A percentile compares a stretch with the other conserved stretches of the same genome.
These are phyloP conservation scores for Plasmodium coatneyi DNA, from an alignment of 169 alveolate species.

Conservation along the genomic window DNA sequence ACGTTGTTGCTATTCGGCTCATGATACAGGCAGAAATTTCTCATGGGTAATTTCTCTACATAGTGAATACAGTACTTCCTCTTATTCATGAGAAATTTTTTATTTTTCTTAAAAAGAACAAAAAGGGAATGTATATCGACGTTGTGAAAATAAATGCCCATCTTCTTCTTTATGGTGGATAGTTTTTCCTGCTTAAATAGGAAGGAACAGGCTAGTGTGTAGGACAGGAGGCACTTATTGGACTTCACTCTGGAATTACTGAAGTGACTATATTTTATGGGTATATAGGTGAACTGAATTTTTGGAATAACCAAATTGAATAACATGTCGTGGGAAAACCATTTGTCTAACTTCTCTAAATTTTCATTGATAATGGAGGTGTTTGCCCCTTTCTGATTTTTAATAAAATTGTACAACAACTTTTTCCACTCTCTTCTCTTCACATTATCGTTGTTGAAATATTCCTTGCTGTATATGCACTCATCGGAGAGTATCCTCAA, in stretches of 20 bases:
- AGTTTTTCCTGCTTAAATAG: conserved; percentile 68
- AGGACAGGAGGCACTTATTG: conserved; percentile 55
- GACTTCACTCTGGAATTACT: conserved; percentile 17
- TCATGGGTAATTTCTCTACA: conserved; percentile 35
- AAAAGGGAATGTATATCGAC: conserved; percentile 38
- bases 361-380: conserved; percentile 30
- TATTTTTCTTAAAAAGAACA: conserved; percentile 27
- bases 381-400: conserved; percentile 23
- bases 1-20: background rate
- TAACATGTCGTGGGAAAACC: conserved; percentile 74
- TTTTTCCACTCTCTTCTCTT: conserved; percentile 60
- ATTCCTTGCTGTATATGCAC: conserved; percentile 47
- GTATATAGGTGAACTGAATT: conserved; percentile 41
- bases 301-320: conserved; percentile 64
- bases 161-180: conserved; percentile 39
- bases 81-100: conserved; percentile 15
- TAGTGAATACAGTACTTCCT: conserved; percentile 4
- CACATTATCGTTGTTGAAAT: conserved; percentile 32
- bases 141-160: conserved; percentile 34
- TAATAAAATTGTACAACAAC: conserved; percentile 43
- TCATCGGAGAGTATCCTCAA: conserved; percentile 47
- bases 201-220: conserved; percentile 46
- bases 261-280: conserved; percentile 48
- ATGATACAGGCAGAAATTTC: conserved; percentile 25
- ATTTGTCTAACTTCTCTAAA: conserved; percentile 42